Base-by-base conservation (phyloP, 345 rosid genomes). In the Gossypium herbaceum region DNA sequence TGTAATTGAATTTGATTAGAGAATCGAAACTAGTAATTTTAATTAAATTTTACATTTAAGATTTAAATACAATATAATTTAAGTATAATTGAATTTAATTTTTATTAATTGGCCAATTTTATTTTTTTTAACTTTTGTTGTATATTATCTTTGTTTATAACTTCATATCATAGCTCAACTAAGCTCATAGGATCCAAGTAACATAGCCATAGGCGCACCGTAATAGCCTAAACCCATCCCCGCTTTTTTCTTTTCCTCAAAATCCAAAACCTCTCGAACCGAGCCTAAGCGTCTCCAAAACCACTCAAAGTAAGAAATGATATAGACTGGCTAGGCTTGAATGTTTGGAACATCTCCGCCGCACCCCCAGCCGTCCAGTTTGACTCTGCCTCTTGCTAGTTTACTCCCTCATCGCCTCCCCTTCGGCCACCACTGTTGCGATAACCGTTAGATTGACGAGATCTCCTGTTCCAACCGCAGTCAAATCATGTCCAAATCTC, bases 401-500 rank as follows among this genome's bases (percentile, higher is more conserved):
- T 77, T 84, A 85, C 87, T 81, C 84, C 78, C 62, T 86, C 74
- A 29, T 88, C 20, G 83, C 83, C 82, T 85, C 75, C 89, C 91
- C 1, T 20, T 84, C 58, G 86, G 85, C 74, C 84, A 75, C 1
- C 22, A 68, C 76, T 60, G 66, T 71, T 16, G 17, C 72, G 27
- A 9, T 75, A 4, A 20, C 79, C 64, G 43, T 58, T 69, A 57
- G 72, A 73, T 72, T 73, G 79, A 73, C 66, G 81, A 82, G 89
- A 84, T 85, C 88, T 79, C 84, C 54, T 77, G 9, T 73, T 77
- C 34, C 34, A 67, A 51, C 22, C 81, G 73, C 69, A 60, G 78
- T 0, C 50, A 12, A 68, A 77, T 73, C 84, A 93, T 95, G 98
- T 95, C 97, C 73, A 95, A 95, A 79, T 85, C 99, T 34, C 87